phyloP scores from a whole-genome alignment of 495 filamentous ascomycete species.

The Pyrenopolyporus hunteri region DNA sequence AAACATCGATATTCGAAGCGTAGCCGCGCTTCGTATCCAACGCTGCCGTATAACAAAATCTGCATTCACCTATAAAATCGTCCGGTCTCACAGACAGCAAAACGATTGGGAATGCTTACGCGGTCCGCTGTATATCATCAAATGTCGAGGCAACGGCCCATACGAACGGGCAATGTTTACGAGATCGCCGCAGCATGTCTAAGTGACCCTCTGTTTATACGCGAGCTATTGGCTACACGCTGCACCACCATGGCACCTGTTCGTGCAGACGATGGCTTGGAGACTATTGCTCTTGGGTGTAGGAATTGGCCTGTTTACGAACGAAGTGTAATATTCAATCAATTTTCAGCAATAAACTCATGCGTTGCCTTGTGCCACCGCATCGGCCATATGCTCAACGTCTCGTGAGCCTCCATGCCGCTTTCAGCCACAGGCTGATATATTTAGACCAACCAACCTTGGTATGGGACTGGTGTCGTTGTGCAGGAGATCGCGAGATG shows the following conservation, averaged over 20 bases:
- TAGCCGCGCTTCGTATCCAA: constrained; percentile 31
- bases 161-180: constrained; percentile 34
- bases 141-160: constrained; percentile 27
- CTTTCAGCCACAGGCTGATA: constrained; percentile 30
- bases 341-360: constrained; percentile 11
- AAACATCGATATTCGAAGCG: background rate
- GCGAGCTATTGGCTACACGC: constrained; percentile 34
- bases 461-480: constrained; percentile 10
- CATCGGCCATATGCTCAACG: constrained; percentile 8
- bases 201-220: constrained; percentile 8
- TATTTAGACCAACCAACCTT: constrained; percentile 7
- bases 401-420: constrained; percentile 26
- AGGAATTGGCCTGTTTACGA: constrained; percentile 24
- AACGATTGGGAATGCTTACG: constrained; percentile 29
- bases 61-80: constrained; percentile 24
- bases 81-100: constrained; percentile 27
- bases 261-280: constrained; percentile 19
- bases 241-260: constrained; percentile 33
- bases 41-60: constrained; percentile 27
- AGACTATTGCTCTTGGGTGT: constrained; percentile 1
- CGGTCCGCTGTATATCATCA: constrained; percentile 19
- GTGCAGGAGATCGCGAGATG: background rate
- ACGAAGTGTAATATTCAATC: constrained; percentile 14
- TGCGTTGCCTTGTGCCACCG: constrained; percentile 23
- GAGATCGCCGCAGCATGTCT: constrained; percentile 20